Percentiles rank a stretch among this genome's conserved stretches.
phyloP scores from a whole-genome alignment of 2,329 filamentous ascomycete genomes.

The Sclerotinia trifoliorum region DNA sequence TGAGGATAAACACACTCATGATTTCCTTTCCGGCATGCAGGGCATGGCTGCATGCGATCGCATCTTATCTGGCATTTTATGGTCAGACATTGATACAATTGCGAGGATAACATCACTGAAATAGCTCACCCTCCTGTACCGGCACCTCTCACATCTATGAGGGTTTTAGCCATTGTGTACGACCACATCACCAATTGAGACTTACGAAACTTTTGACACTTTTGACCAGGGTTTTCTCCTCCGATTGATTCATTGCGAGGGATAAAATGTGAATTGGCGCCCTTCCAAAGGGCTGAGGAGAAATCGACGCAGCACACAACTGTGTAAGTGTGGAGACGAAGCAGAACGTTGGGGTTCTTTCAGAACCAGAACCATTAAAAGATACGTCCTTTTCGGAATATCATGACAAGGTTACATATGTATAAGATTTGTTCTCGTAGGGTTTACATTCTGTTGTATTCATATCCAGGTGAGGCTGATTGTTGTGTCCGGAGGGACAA shows the following conservation, averaged over 20 bases:
- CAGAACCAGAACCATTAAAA: neutral
- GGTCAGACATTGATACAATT: neutral
- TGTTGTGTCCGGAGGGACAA: neutral
- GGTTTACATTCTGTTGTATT: neutral
- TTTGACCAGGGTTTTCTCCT: neutral
- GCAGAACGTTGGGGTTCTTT: neutral
- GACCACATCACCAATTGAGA: neutral
- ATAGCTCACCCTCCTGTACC: constrained; percentile 44
- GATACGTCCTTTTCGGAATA: neutral
- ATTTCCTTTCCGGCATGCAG: constrained; percentile 47
- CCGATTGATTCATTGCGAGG: constrained; percentile 12
- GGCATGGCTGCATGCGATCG: constrained; percentile 51
- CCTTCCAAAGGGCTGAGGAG: neutral
- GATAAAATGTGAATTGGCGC: neutral
- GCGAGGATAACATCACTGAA: neutral
- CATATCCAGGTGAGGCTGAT: neutral
- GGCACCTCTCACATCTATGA: constrained; percentile 46
- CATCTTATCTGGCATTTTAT: constrained; percentile 48
- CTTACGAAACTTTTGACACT: constrained; percentile 21
- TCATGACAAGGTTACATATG: too few species aligned
- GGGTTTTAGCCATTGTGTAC: neutral
- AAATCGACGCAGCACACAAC: neutral
- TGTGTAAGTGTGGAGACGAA: neutral
- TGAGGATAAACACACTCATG: constrained; percentile 45
- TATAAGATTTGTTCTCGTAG: neutral